Evolutionary conservation across 2,329 filamentous ascomycete genomes (phyloP).

Genomic region (Aspergillus sp.): DNA sequence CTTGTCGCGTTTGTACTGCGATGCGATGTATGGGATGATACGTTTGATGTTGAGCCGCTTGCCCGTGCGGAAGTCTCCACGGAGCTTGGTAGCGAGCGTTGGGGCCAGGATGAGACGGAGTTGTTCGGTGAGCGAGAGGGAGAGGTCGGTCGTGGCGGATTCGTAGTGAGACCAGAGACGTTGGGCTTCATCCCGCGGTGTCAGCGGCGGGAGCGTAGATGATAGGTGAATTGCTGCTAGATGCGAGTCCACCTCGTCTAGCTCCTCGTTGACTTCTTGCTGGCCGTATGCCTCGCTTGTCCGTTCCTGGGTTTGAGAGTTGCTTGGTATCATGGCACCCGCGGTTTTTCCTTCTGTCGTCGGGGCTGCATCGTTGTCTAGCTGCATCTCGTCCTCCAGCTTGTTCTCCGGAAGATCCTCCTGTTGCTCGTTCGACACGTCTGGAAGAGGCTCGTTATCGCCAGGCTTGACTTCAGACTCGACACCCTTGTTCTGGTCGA

Average conservation of each 20-base stretch:
- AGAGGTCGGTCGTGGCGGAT: constrained; percentile 71
- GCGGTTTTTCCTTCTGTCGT: constrained; percentile 31
- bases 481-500: constrained; percentile 84
- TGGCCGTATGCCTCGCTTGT: constrained; percentile 24
- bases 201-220: constrained; percentile 38
- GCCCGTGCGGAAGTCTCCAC: constrained; percentile 91
- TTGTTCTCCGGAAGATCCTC: constrained; percentile 35
- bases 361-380: constrained; percentile 26
- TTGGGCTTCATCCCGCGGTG: constrained; percentile 52
- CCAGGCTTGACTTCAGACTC: constrained; percentile 55
- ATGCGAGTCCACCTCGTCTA: constrained; percentile 44
- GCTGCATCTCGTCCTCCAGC: constrained; percentile 41
- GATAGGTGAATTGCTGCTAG: constrained; percentile 67
- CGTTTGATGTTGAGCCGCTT: constrained; percentile 99
- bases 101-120: constrained; percentile 91
- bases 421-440: constrained; percentile 35
- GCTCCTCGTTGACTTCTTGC: constrained; percentile 38
- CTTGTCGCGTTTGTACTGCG: constrained; percentile 97
- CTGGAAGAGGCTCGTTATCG: constrained; percentile 51
- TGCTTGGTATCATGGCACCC: constrained; percentile 48
- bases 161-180: constrained; percentile 81
- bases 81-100: constrained; percentile 90
- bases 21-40: constrained; percentile 98
- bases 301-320: constrained; percentile 27
- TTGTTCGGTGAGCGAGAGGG: constrained; percentile 83